Evolutionary conservation across 1,284 basidiomycete species (phyloP).

Genomic region (Porogramme epimiltina): DNA sequence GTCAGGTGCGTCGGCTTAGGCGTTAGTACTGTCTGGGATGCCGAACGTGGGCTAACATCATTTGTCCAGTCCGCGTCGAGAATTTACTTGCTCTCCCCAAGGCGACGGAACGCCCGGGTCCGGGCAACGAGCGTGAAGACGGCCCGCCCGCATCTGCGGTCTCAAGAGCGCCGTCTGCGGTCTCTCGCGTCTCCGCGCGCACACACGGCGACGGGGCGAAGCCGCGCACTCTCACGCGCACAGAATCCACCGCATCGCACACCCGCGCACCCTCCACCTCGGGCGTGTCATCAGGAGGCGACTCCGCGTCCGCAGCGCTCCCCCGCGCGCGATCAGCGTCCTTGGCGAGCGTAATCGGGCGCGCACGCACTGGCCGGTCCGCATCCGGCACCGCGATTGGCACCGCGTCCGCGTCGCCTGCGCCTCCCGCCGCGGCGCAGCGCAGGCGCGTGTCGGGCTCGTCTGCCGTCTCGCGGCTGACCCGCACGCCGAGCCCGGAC

Average conservation of each 20-base stretch:
- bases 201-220: slow-evolving; percentile 6
- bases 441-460: slow-evolving; percentile 16
- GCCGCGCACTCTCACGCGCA: slow-evolving; percentile 7
- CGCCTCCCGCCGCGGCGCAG: slow-evolving; percentile 7
- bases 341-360: slow-evolving; percentile 16
- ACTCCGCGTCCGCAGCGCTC: slow-evolving; percentile 20
- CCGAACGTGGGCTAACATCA: background rate
- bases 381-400: background rate
- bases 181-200: slow-evolving; percentile 16
- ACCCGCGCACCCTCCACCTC: background rate
- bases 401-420: slow-evolving; percentile 3
- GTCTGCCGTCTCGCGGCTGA: slow-evolving; percentile 21
- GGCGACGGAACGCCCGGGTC: slow-evolving; percentile 21
- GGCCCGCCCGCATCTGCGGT: slow-evolving; percentile 5
- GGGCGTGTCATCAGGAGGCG: background rate
- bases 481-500: slow-evolving; percentile 56
- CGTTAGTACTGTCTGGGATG: background rate
- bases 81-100: slow-evolving; percentile 24
- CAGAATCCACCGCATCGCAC: slow-evolving; percentile 7
- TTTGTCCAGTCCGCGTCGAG: slow-evolving; percentile 24
- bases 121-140: background rate
- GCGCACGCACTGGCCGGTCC: slow-evolving; percentile 13
- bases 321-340: slow-evolving; percentile 24
- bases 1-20: slow-evolving; percentile 18
- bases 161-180: slow-evolving; percentile 16